These are phyloP conservation scores for Chalara sp. DNA, from an alignment of 2,329 filamentous ascomycete species.

Conservation along the genomic window DNA sequence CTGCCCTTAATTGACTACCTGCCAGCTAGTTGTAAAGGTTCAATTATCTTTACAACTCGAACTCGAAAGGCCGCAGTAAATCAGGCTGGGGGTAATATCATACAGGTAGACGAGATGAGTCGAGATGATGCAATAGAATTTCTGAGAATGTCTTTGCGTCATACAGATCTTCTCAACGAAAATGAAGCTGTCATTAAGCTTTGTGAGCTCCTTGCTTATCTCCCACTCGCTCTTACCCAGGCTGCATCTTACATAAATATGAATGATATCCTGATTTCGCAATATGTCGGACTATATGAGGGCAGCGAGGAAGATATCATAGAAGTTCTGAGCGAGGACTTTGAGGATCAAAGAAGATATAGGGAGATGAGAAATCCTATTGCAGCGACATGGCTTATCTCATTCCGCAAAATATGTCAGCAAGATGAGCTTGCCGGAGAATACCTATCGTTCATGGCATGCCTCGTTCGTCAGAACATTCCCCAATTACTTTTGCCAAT, in stretches of 20 bases:
- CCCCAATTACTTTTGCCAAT: background rate
- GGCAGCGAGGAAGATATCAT: background rate
- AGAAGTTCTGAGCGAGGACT: background rate
- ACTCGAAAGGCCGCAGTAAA: slow-evolving; percentile 4
- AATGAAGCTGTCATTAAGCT: background rate
- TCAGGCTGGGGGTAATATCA: slow-evolving; percentile 1
- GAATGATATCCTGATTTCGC: background rate
- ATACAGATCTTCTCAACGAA: slow-evolving; percentile 1
- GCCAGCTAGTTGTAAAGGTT: slow-evolving; percentile 1
- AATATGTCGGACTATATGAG: background rate
- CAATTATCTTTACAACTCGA: slow-evolving; percentile 10
- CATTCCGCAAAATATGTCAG: no score
- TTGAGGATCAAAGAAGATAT: background rate
- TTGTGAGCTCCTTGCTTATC: background rate
- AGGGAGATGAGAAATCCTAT: background rate
- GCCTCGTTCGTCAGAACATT: background rate
- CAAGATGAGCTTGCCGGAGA: no score
- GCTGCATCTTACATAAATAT: background rate
- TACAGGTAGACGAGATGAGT: slow-evolving; percentile 4
- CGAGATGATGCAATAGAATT: slow-evolving; percentile 1
- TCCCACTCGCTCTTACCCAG: background rate
- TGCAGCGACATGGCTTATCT: no score
- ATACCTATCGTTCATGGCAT: no score
- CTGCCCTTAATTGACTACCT: slow-evolving; percentile 8
- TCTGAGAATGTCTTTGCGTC: slow-evolving; percentile 9